Percentiles rank a stretch among this genome's conserved stretches.
phyloP scores from a whole-genome alignment of 208 protist species.

The Trypanosoma theileri region DNA sequence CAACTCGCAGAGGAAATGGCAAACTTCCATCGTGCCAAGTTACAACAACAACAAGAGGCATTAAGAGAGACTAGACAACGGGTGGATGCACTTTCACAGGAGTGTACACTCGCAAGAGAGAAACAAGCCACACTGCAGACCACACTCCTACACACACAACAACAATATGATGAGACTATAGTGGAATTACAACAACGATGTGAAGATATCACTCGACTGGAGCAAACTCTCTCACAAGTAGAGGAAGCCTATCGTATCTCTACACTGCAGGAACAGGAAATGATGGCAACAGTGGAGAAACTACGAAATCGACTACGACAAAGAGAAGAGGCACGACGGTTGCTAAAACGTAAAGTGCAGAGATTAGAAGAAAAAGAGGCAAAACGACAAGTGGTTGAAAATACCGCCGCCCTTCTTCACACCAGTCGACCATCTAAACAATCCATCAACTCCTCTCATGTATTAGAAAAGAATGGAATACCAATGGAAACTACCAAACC shows the following conservation, averaged over 20 bases:
- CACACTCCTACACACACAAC: not conserved
- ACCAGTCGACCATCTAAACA: not conserved
- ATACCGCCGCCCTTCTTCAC: not conserved
- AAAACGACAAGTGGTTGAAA: not conserved
- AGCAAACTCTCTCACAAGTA: constrained; percentile 1
- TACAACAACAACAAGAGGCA: constrained; percentile 21
- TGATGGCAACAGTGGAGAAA: not conserved
- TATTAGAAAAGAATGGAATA: not conserved
- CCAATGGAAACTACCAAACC: not conserved
- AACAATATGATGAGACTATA: constrained; percentile 1
- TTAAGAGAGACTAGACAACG: constrained; percentile 5
- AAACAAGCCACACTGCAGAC: not conserved
- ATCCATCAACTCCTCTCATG: not conserved
- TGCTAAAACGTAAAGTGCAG: constrained; percentile 7
- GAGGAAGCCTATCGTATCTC: not conserved
- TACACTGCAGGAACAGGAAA: not conserved
- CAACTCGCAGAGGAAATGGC: constrained; percentile 38
- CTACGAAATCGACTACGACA: constrained; percentile 1
- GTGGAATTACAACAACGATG: constrained; percentile 14
- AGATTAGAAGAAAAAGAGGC: constrained; percentile 9
- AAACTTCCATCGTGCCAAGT: constrained; percentile 21
- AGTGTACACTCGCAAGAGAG: not conserved
- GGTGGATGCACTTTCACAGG: constrained; percentile 1
- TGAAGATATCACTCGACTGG: constrained; percentile 2
- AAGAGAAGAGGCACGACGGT: not conserved